These are phyloP conservation scores for Gryganskiella cystojenkinii DNA, from an alignment of 192 early-diverging fungal genomes.

Conservation along the genomic window DNA sequence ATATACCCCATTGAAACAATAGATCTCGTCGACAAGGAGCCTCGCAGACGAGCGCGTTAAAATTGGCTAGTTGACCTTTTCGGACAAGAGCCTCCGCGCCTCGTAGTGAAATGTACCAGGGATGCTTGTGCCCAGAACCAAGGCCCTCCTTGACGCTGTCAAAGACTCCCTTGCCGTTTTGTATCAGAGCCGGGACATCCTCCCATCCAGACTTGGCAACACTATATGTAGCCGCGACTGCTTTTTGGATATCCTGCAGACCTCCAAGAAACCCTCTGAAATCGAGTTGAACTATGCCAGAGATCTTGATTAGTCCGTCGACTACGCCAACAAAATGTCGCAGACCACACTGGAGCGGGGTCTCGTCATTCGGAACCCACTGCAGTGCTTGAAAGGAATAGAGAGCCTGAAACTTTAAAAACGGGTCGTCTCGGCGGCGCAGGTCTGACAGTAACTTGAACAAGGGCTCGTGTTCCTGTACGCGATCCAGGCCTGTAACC, in stretches of 20 bases:
- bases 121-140: not conserved
- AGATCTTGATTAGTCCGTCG: not conserved
- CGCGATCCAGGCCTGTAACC: slow-evolving; percentile 3
- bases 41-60: too few relatives aligned
- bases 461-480: too few relatives aligned
- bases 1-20: too few relatives aligned
- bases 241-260: not conserved
- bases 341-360: not conserved
- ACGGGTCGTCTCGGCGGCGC: not conserved
- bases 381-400: too few relatives aligned
- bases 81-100: too few relatives aligned
- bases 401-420: not conserved
- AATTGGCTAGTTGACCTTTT: too few relatives aligned
- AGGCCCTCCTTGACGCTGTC: not conserved
- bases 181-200: not conserved
- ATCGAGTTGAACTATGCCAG: not conserved
- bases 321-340: not conserved
- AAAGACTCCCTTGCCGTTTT: not conserved
- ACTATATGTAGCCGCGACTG: not conserved
- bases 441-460: not conserved
- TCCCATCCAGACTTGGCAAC: not conserved
- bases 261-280: not conserved
- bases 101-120: not conserved
- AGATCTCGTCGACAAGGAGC: too few relatives aligned
- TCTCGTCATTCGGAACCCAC: too few relatives aligned